Evolutionary conservation across 2,329 filamentous ascomycete genomes (phyloP).

Genomic region (Septoria petroselini): DNA sequence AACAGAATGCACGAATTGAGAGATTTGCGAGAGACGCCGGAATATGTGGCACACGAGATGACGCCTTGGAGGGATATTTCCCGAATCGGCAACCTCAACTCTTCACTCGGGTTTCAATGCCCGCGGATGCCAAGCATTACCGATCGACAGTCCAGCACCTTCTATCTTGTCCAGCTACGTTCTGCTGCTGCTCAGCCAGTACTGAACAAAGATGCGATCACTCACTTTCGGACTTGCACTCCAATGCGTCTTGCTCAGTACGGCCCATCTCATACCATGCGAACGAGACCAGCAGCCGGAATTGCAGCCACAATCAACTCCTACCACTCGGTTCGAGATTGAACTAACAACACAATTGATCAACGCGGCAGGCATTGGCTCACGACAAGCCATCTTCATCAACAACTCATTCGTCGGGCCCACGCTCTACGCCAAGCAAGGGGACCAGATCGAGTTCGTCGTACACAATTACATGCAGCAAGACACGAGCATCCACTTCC

Average conservation of each 20-base stretch:
- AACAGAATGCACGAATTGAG: too few relatives aligned
- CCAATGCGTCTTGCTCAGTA: too few relatives aligned
- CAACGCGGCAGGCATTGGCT: conserved; percentile 11
- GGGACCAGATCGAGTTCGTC: conserved; percentile 17
- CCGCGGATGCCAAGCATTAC: not conserved
- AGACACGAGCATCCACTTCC: conserved; percentile 21
- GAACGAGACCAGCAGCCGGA: too few relatives aligned
- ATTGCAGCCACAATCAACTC: too few relatives aligned
- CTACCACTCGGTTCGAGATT: conserved; percentile 6
- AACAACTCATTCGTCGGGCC: conserved; percentile 17
- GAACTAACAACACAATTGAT: conserved; percentile 5
- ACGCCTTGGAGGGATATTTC: not conserved
- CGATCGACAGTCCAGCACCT: too few relatives aligned
- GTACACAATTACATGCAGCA: conserved; percentile 18
- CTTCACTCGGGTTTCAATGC: conserved; percentile 4
- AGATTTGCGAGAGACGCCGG: too few relatives aligned
- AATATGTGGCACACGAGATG: too few relatives aligned
- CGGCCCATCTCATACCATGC: too few relatives aligned
- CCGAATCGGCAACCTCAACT: conserved; percentile 3
- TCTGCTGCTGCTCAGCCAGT: too few relatives aligned
- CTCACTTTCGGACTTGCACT: too few relatives aligned
- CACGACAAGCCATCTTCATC: conserved; percentile 12
- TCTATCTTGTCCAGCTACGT: too few relatives aligned
- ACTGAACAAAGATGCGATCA: too few relatives aligned
- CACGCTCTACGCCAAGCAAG: conserved; percentile 6